Percentiles rank a stretch among this genome's conserved stretches.
Evolutionary conservation across 345 rosid species (phyloP).

Genomic region (Moringa oleifera): DNA sequence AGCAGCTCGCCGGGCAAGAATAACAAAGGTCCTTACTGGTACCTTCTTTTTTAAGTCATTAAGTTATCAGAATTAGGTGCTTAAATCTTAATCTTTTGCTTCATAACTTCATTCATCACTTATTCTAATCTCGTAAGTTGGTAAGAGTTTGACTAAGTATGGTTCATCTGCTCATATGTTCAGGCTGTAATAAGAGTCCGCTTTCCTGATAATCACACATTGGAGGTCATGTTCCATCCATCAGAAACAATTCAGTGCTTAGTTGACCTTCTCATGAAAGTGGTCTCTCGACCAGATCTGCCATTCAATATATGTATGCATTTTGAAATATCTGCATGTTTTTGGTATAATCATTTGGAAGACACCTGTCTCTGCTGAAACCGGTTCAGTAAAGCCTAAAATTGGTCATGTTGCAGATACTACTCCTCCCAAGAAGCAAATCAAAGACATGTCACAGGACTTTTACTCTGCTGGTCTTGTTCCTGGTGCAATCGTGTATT

Average conservation of each 20-base stretch:
- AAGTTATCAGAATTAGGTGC: not conserved
- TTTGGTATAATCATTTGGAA: not conserved
- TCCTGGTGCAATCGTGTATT: conserved; percentile 94
- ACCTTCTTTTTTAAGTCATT: not conserved
- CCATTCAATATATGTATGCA: conserved; percentile 77
- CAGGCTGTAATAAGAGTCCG: conserved; percentile 76
- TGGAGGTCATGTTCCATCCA: conserved; percentile 80
- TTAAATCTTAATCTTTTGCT: conserved; percentile 1
- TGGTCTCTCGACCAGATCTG: conserved; percentile 49
- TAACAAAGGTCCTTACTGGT: conserved; percentile 50
- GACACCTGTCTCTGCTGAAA: conserved; percentile 6
- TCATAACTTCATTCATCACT: too few relatives aligned
- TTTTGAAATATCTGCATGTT: not conserved
- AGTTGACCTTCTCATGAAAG: conserved; percentile 62
- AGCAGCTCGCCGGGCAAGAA: conserved; percentile 68
- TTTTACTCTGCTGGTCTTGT: conserved; percentile 76
- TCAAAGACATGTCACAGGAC: conserved; percentile 74
- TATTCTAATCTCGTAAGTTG: not conserved
- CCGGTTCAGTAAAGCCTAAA: conserved; percentile 3
- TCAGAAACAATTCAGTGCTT: conserved; percentile 75
- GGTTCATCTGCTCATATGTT: conserved; percentile 10
- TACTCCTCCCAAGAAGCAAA: conserved; percentile 82
- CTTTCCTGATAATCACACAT: conserved; percentile 77
- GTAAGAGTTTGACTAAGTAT: conserved; percentile 1
- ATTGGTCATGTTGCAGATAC: conserved; percentile 48